Base-by-base conservation (phyloP, 257 asterid species). In the Solanum clarkiae region DNA sequence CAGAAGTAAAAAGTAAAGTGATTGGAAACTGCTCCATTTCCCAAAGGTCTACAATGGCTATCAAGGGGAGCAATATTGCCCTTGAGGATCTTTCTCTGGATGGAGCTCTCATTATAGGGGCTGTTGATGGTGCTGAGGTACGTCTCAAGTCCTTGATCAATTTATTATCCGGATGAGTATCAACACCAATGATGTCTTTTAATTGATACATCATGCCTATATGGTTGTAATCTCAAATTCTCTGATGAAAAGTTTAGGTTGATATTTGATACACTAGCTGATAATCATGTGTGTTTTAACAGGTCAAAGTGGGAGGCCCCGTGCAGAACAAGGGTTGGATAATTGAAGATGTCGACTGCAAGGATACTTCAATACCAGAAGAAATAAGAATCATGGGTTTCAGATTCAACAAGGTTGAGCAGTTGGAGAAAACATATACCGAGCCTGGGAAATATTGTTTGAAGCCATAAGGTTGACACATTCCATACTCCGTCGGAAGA, bases 331-430 rank as follows among this genome's bases (percentile, higher is more conserved):
- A 91, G 15, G 98, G 99, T 45, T 95, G 98, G 97, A 81, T 69
- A 24, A 88, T 97, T 40, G 98, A 97, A 86, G 86, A 88, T 16
- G 98, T 97, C 32, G 98, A 97, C 86, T 91, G 56, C 29, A 93
- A 89, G 88, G 96, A 94, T 81, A 88, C 91, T 80, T 91, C 97
- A 6, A 84, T 84, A 71, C 94, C 96, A 16, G 99, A 97, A 89
- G 98, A 97, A 86, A 91, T 94, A 84, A 92, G 99, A 86, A 97
- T 95, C 87, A 92, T 98, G 82, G 98, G 98, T 70, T 97, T 94
- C 90, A 92, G 87, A 84, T 90, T 94, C 74, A 91, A 90, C 84
- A 94, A 91, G 83, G 88, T 89, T 14, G 98, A 95, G 91, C 99
- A 97, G 90, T 62, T 93, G 91, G 96, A 92, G 84, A 88, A 81